Conservation (phyloP, 345 rosid genomes). For the Barbarea vulgaris region DNA sequence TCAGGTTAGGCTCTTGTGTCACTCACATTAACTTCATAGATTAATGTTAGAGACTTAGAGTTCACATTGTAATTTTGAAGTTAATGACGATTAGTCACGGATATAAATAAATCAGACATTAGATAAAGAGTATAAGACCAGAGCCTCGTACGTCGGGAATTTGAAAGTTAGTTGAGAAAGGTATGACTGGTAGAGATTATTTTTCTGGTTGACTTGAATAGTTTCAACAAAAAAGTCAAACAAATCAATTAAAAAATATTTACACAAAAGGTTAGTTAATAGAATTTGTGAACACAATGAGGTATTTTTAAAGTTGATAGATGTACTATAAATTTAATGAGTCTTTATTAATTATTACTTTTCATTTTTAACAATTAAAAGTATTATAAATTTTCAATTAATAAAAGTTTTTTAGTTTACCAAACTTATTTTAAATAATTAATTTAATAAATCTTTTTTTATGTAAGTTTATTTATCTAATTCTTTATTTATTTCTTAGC, state of each 20-base stretch:
- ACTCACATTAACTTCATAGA: slow-evolving; percentile 7
- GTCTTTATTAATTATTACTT: too few relatives aligned
- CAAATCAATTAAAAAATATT: neutral
- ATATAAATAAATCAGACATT: neutral
- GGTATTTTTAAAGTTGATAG: too few relatives aligned
- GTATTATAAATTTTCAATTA: too few relatives aligned
- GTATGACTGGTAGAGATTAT: slow-evolving; percentile 16
- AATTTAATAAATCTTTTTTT: too few relatives aligned
- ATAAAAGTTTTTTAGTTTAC: too few relatives aligned
- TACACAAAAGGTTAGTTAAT: neutral
- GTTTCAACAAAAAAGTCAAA: slow-evolving; percentile 15
- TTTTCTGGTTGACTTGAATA: slow-evolving; percentile 13
- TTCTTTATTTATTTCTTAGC: too few relatives aligned
- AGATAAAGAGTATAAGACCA: slow-evolving; percentile 26
- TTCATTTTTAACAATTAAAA: too few relatives aligned
- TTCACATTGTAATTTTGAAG: neutral
- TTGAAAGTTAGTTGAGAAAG: slow-evolving; percentile 42
- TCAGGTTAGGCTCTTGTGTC: slow-evolving; percentile 24
- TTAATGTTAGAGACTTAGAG: slow-evolving; percentile 1
- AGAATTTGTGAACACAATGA: too few relatives aligned
- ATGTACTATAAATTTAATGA: too few relatives aligned
- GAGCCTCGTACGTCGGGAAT: slow-evolving; percentile 4
- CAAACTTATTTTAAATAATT: too few relatives aligned
- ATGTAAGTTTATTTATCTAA: too few relatives aligned
- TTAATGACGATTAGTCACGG: neutral